Base-by-base conservation (phyloP, 768 basidiomycete genomes). In the Fomitopsis serialis region DNA sequence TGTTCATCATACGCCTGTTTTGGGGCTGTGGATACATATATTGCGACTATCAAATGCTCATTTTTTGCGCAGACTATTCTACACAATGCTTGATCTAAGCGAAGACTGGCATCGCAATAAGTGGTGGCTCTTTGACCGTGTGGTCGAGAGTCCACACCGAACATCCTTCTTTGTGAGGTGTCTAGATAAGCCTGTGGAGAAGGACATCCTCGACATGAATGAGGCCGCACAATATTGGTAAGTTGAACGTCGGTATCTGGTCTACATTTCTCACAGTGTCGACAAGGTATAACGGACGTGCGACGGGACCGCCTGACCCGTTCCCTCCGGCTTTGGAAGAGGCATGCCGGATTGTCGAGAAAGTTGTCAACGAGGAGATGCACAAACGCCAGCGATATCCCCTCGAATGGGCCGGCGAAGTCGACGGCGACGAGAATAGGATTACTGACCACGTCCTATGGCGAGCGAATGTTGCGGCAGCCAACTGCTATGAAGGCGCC, bases 131-230 rank as follows among this genome's bases (percentile, higher is more conserved):
- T 85, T 89, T 66, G 89, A 92, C 61, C 75, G 83, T 21, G 56
- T 92, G 13, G 91, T 92, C 1, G 88, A 92, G 68, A 89, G 87
- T 59, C 89, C 90, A 3, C 90, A 92, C 69, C 74, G 81, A n/a
- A 88, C 90, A 1, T 80, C 85, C 1, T 90, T 92, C 68, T 92
- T 79, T 68, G 81, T 79, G 4, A 70, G 89, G 46, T 74, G 72
- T 58, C 74, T 71, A 25, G 70, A 77, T 52, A 74, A 75, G 3
- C 5, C 15, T 8, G 4, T 15, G 15, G 19, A 15, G 15, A 40
- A 40, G 5, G 56, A 72, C 10, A 9, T 11, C 34, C 13, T n/a
- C 22, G 68, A 72, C 9, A 86, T 86, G 85, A 79, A 83, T 51
- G 80, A 88, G 59, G 81, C 85, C 15, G 89, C 89, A 2, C 84